Evolutionary conservation across 129 eudicot genomes (phyloP).

Genomic region (Saussurea involucrata): DNA sequence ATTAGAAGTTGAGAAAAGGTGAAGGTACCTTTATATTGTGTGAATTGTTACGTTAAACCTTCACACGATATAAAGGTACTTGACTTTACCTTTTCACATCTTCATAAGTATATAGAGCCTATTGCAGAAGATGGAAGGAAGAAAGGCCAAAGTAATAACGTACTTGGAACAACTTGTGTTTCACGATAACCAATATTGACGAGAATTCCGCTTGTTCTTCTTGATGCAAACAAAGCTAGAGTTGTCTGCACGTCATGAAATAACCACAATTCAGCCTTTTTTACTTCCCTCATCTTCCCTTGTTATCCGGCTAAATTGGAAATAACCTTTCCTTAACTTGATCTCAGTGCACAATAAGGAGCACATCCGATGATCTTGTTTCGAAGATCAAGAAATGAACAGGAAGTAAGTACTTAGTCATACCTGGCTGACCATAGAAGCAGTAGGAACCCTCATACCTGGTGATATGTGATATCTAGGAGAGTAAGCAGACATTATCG

Average conservation of each 20-base stretch:
- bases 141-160: not conserved
- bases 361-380: not conserved
- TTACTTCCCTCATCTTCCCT: not conserved
- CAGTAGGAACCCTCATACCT: conserved; percentile 71
- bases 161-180: conserved; percentile 73
- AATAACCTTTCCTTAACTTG: not conserved
- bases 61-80: too few relatives aligned
- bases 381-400: too few relatives aligned
- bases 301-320: not conserved
- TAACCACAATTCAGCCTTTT: not conserved
- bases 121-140: not conserved
- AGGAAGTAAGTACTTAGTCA: not conserved
- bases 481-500: not conserved
- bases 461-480: too few relatives aligned
- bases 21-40: not conserved
- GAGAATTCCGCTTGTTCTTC: conserved; percentile 60
- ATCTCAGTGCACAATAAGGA: not conserved
- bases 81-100: too few relatives aligned
- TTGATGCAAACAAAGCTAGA: conserved; percentile 63
- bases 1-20: not conserved
- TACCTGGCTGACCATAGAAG: conserved; percentile 74
- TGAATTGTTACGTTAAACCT: too few relatives aligned
- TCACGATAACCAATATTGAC: conserved; percentile 67
- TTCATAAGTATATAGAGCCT: not conserved
- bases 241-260: conserved; percentile 47